A percentile compares a stretch with the other conserved stretches of the same genome.
Conservation (phyloP, 2,329 filamentous ascomycete species). For the Chaetomiaceae sp. region DNA sequence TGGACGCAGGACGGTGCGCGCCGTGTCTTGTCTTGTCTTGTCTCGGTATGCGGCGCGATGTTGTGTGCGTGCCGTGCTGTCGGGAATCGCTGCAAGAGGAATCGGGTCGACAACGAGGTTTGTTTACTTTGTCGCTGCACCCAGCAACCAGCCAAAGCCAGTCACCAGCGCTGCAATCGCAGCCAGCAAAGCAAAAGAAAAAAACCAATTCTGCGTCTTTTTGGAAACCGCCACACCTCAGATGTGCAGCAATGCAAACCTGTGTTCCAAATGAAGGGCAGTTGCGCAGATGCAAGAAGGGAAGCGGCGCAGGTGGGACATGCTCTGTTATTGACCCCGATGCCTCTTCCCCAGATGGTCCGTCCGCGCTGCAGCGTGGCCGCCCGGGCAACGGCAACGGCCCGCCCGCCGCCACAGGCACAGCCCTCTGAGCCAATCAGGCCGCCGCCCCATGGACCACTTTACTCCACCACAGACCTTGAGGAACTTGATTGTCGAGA, state of each 20-base stretch:
- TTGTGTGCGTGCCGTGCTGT: too few species aligned
- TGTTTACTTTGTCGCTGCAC: background rate
- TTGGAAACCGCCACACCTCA: background rate
- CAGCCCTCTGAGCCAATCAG: background rate
- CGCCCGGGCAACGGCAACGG: slow-evolving; percentile 13
- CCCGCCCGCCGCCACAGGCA: background rate
- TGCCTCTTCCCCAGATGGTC: slow-evolving; percentile 1
- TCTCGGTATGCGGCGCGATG: too few species aligned
- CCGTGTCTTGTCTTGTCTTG: background rate
- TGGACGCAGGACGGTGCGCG: background rate
- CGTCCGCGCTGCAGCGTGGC: background rate
- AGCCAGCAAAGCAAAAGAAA: background rate
- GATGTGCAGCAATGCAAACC: too few species aligned
- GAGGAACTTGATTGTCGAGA: too few species aligned
- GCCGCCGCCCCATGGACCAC: background rate
- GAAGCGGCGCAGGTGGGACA: background rate
- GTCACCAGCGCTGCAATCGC: background rate
- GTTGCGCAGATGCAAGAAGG: background rate
- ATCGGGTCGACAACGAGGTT: too few species aligned
- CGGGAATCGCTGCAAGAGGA: too few species aligned
- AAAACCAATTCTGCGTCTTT: background rate
- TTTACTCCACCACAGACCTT: background rate
- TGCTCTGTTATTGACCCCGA: slow-evolving; percentile 10
- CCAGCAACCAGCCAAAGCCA: background rate
- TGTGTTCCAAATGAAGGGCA: background rate